Base-by-base conservation (phyloP, 257 asterid genomes). In the Coffea canephora region DNA sequence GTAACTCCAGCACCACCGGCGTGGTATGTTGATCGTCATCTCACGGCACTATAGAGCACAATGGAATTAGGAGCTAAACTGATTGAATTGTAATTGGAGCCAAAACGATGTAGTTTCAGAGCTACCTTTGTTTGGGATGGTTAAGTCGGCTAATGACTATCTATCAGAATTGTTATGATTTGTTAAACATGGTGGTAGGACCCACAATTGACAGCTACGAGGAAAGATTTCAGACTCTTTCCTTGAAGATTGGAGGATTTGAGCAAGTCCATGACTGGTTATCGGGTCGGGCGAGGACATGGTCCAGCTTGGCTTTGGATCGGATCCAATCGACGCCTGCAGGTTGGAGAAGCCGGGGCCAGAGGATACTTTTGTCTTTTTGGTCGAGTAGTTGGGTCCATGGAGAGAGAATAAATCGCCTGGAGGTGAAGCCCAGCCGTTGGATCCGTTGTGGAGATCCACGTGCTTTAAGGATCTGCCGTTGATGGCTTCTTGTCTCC, bases 391-490 rank as follows among this genome's bases (percentile, higher is more conserved):
- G 81, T 90, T 87, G 4, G 88, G 91, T 36, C 92, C 94, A 0
- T 98, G 98, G 77, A 95, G 87, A 50, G 77, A 73, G 89, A 95
- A 93, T 0, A 87, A 71, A 7, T 93, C 94, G 0, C 98, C 98
- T 0, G 98, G 98, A 3, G 98, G 98, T 39, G 98, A 91, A 6
- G 98, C 97, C 98, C 98, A 95, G 48, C 98, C 98, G 85, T 93
- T 95, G 82, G 92, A 59, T 78, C 98, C 98, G 15, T 80, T 85
- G 54, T 83, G 81, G 77, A 90, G 90, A 82, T 92, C 97, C 9
- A 93, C 97, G 82, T 86, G 92, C 78, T 86, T 89, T 52, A 93
- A 80, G 19, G 98, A 93, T 76, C 98, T 98, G 46, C 91, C 89
- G 85, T 10, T 52, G 70, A 93, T 88, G 13, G 89, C 87, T 80